Evolutionary conservation across 2,329 filamentous ascomycete genomes (phyloP), one percentile per base, ranked within the genome.

Genomic region (Colletotrichum lentis): DNA sequence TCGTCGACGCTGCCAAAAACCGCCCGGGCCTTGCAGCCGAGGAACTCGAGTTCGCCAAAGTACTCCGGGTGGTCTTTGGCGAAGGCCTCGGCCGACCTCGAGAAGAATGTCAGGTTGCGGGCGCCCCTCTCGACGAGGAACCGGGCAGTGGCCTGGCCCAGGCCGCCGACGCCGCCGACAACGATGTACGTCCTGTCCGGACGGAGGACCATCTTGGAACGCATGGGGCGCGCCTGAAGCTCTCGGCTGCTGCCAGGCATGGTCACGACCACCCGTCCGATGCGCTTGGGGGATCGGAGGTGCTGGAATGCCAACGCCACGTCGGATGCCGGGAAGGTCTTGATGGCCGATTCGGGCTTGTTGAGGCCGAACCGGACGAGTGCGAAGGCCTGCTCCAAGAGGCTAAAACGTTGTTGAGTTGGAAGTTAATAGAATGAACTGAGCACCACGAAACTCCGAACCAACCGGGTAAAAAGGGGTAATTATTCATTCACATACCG

Each of bases 281-380:
- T 79, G 67, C 84, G 81, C 35, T 72, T 73, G 0, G 80, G 81
- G 2, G 73, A 74, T 61, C 83, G 80, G 77, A 85, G 79, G 50
- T 78, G 75, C 0, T 80, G 73, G 69, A 85, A 82, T 0, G 81
- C 81, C 12, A 80, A 75, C 12, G 75, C 70, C 0, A 81, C 72
- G 1, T 77, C 63, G 1, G 72, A 70, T 0, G 74, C 72, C 3
- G 62, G 55, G 54, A 77, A 74, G 20, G 71, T 50, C 44, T 8
- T 35, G 7, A 78, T 72, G 14, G 76, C 74, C 0, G 67, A 60
- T 11, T 46, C 10, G 5, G 39, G 27, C 16, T 65, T 22, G 31
- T 53, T 61, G 18, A 65, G 41, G n/a, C 62, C 57, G 14, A 65
- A 50, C 31, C 31, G 54, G 41, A 14, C 20, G 18, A 65, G 59